phyloP scores from a whole-genome alignment of 768 basidiomycete species.

The Kwoniella sp. region DNA sequence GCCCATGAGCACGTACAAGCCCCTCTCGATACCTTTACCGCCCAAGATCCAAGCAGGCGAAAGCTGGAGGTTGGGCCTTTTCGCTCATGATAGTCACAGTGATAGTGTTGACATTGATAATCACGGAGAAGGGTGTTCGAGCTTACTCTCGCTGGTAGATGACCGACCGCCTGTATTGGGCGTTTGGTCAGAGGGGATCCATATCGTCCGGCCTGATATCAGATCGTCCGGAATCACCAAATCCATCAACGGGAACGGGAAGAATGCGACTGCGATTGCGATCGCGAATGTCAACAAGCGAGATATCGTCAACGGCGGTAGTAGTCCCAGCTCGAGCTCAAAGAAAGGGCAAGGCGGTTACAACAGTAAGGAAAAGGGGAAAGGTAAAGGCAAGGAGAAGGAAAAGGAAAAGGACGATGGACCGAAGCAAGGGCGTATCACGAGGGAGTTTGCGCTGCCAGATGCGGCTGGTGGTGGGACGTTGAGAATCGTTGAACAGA shows the following conservation, averaged over 20 bases:
- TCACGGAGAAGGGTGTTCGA: not conserved
- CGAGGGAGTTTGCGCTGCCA: constrained; percentile 34
- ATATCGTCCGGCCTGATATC: constrained; percentile 24
- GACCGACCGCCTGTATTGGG: constrained; percentile 25
- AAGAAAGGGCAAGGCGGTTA: not conserved
- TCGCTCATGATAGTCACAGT: constrained; percentile 7
- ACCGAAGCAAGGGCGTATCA: constrained; percentile 35
- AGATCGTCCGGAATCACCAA: not conserved
- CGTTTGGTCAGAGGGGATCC: constrained; percentile 52
- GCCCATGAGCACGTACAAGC: constrained; percentile 70
- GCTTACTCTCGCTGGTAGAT: constrained; percentile 6
- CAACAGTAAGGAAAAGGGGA: constrained; percentile 6
- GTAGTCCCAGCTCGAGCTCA: not conserved
- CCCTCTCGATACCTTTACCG: constrained; percentile 70
- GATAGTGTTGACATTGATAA: not conserved
- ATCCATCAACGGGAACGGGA: constrained; percentile 11
- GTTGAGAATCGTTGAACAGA: constrained; percentile 72
- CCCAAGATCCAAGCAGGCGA: constrained; percentile 62
- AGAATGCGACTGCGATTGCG: not conserved
- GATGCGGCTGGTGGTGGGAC: not conserved
- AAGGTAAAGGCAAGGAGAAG: constrained; percentile 28
- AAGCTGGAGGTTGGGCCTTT: constrained; percentile 68
- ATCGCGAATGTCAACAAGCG: constrained; percentile 65
- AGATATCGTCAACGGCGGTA: constrained; percentile 13
- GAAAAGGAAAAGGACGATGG: constrained; percentile 40